These are phyloP conservation scores for Podospora pseudopauciseta DNA, from an alignment of 495 filamentous ascomycete species.

Conservation along the genomic window DNA sequence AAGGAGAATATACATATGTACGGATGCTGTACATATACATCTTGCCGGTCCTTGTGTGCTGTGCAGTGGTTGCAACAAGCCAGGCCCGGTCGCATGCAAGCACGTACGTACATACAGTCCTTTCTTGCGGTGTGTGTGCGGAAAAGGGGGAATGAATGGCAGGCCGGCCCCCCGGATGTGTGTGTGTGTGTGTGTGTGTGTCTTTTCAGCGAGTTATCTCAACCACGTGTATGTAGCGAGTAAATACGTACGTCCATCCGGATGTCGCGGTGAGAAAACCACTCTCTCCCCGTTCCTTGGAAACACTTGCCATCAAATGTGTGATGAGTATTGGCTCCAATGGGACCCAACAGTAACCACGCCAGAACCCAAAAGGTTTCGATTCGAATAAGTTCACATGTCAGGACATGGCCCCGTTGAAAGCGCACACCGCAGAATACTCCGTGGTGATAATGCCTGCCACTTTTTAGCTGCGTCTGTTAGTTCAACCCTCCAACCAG, in stretches of 20 bases:
- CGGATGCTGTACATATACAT: too few relatives aligned
- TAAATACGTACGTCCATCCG: background rate
- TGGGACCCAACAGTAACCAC: too few relatives aligned
- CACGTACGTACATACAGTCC: background rate
- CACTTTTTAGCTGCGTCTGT: background rate
- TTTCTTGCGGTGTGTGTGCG: slow-evolving; percentile 8
- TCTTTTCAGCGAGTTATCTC: background rate
- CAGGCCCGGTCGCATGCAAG: background rate
- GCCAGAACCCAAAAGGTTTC: too few relatives aligned
- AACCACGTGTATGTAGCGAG: background rate
- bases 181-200: background rate
- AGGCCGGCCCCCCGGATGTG: too few relatives aligned
- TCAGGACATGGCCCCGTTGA: background rate
- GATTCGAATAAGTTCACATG: background rate
- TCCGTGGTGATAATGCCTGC: background rate
- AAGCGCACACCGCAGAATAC: background rate
- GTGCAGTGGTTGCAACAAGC: slow-evolving; percentile 3
- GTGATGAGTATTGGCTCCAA: too few relatives aligned
- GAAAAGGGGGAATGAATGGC: background rate
- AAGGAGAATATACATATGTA: background rate
- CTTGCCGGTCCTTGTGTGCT: background rate
- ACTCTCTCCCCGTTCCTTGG: background rate
- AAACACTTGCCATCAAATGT: background rate
- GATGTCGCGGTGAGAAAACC: background rate
- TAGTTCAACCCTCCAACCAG: background rate